A percentile compares a stretch with the other conserved stretches of the same genome.
Evolutionary conservation across 2,329 filamentous ascomycete species (phyloP).

Genomic region (Neofusicoccum ribis): DNA sequence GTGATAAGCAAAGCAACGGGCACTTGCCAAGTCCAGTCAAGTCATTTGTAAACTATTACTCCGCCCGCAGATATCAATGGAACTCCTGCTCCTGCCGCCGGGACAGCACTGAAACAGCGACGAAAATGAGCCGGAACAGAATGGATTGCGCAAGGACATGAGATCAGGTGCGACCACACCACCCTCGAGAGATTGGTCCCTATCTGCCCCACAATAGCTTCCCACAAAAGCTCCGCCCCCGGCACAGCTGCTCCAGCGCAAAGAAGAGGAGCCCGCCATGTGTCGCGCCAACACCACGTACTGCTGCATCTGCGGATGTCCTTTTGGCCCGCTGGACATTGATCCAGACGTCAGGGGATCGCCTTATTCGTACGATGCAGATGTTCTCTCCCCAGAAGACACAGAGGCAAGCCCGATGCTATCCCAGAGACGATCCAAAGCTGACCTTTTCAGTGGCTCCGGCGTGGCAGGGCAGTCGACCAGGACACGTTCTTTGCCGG

Average conservation of each 20-base stretch:
- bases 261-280: neutral
- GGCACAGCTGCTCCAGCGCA: neutral
- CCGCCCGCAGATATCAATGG: neutral
- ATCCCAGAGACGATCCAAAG: too few species aligned
- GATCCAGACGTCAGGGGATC: neutral
- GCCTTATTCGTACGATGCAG: neutral
- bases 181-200: slow-evolving; percentile 10
- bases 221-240: neutral
- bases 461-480: neutral
- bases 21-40: neutral
- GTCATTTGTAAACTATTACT: neutral
- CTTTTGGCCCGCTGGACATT: neutral
- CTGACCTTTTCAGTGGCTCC: neutral
- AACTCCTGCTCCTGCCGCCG: neutral
- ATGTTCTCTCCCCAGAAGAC: neutral
- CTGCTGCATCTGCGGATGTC: slow-evolving; percentile 15
- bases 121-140: slow-evolving; percentile 10
- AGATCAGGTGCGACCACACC: slow-evolving; percentile 15
- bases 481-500: neutral
- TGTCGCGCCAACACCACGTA: slow-evolving; percentile 10
- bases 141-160: slow-evolving; percentile 3
- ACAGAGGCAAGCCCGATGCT: neutral
- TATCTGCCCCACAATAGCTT: slow-evolving; percentile 12
- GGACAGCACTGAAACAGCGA: neutral
- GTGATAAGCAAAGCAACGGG: neutral